Percentiles rank a stretch among this genome's conserved stretches.
phyloP scores from a whole-genome alignment of 1,284 basidiomycete genomes.

The Cutaneotrichosporon sp. region DNA sequence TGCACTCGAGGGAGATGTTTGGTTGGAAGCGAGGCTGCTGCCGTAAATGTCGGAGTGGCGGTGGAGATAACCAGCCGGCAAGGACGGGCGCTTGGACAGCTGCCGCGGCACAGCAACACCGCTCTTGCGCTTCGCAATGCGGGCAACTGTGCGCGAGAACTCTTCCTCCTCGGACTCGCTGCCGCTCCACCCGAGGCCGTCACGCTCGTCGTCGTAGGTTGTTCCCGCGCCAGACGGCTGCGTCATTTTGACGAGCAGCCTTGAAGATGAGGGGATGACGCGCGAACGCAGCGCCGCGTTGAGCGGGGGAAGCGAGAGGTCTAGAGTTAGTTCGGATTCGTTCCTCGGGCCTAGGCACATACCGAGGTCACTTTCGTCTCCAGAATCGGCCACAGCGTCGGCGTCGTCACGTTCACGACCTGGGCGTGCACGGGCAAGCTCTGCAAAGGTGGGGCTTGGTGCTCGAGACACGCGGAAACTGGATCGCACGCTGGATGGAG shows the following conservation, averaged over 20 bases:
- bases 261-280: slow-evolving; percentile 32
- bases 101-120: slow-evolving; percentile 2
- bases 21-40: background rate
- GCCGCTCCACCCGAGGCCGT: slow-evolving; percentile 36
- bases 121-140: slow-evolving; percentile 28
- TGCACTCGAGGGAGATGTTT: background rate
- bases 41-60: slow-evolving; percentile 2
- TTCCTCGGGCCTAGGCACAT: slow-evolving; percentile 15
- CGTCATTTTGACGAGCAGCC: slow-evolving; percentile 19
- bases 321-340: slow-evolving; percentile 17
- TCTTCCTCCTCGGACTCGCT: slow-evolving; percentile 47
- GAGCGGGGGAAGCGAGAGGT: slow-evolving; percentile 31
- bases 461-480: background rate
- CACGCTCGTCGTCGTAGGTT: background rate
- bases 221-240: background rate
- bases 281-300: slow-evolving; percentile 35
- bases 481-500: slow-evolving; percentile 1
- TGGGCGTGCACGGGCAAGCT: slow-evolving; percentile 16
- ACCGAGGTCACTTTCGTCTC: slow-evolving; percentile 45
- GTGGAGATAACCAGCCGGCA: slow-evolving; percentile 12
- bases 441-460: slow-evolving; percentile 22
- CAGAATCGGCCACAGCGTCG: slow-evolving; percentile 13
- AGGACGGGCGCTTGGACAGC: slow-evolving; percentile 19
- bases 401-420: slow-evolving; percentile 6
- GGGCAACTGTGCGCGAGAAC: slow-evolving; percentile 31